Conservation (phyloP, 495 filamentous ascomycete species). For the Hyaloscypha variabilis region DNA sequence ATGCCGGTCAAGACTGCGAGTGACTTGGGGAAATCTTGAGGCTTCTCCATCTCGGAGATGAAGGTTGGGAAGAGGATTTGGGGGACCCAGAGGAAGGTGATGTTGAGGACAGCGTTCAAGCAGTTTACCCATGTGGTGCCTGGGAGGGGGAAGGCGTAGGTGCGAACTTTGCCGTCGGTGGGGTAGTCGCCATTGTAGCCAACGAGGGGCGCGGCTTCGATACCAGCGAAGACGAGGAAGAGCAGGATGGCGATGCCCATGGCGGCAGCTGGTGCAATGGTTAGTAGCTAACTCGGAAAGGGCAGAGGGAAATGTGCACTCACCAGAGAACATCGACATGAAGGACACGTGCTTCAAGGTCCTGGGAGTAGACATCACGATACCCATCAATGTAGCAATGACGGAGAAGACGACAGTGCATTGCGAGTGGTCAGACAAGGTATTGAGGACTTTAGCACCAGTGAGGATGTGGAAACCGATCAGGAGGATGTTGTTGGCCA, state of each 20-base stretch:
- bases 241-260: slow-evolving; percentile 50
- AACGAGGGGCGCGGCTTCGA: slow-evolving; percentile 40
- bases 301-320: not conserved
- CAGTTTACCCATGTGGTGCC: slow-evolving; percentile 48
- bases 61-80: slow-evolving; percentile 60
- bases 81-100: slow-evolving; percentile 50
- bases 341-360: slow-evolving; percentile 46
- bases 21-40: slow-evolving; percentile 58
- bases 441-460: slow-evolving; percentile 52
- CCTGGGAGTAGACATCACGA: slow-evolving; percentile 44
- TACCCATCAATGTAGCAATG: slow-evolving; percentile 33
- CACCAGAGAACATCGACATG: slow-evolving; percentile 47
- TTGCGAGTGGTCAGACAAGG: slow-evolving; percentile 48
- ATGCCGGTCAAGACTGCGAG: slow-evolving; percentile 48
- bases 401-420: slow-evolving; percentile 51
- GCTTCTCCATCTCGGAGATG: slow-evolving; percentile 60
- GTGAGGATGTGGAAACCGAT: slow-evolving; percentile 52
- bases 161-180: slow-evolving; percentile 40
- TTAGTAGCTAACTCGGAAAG: not conserved
- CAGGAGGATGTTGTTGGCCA: slow-evolving; percentile 50
- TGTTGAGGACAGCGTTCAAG: slow-evolving; percentile 51
- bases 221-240: slow-evolving; percentile 48
- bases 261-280: slow-evolving; percentile 35
- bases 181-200: slow-evolving; percentile 41
- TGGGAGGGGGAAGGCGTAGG: slow-evolving; percentile 47